Evolutionary conservation across 768 basidiomycete genomes (phyloP), one percentile per base, ranked within the genome.

Genomic region (Termitomyces eurrhizus): DNA sequence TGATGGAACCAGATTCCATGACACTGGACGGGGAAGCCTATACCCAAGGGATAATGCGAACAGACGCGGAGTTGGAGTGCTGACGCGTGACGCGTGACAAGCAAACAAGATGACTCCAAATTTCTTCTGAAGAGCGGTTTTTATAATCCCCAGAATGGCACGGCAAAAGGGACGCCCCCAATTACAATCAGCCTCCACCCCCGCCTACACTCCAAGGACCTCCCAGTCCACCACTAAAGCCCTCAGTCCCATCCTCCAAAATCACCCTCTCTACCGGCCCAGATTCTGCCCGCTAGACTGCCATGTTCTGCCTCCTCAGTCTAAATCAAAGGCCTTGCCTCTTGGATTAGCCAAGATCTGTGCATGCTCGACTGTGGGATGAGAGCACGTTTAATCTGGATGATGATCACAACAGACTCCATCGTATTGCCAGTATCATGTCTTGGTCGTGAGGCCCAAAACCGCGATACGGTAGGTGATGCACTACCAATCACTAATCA

Each of bases 381-480:
- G 52, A 85, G 75, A 11, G 97, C 95, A 67, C 85, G 86, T 77
- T 99, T 97, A 44, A 84, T 83, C 67, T 87, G 83, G 86, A 99
- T 98, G 80, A 93, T 90, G 75, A 98, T 98, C 18, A 97, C 86
- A 33, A 97, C 88, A 3, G 94, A 95, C 78, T 98, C 97, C 73
- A 97, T 94, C 42, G 97, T 99, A 73, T 99, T 97, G 62, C 97
- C 97, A 13, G 97, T 99, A 74, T 98, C 95, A 46, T 29, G 96
- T 95, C 81, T 98, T 98, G 88, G 98, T 98, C 3, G 96, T 96
- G 74, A 98, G 98, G 12, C 96, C 96, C 46, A 99, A 87, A 50
- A 99, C 92, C 46, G 97, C 92, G 68, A 99, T 95, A 69, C 87
- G 87, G 93, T 83, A 69, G 29, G 29, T 55, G n/a, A 42, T 6